Percentiles rank a stretch among this genome's conserved stretches.
Conservation (phyloP, 805 yeast genomes). For the Sugiyamaella qingdaonensis region DNA sequence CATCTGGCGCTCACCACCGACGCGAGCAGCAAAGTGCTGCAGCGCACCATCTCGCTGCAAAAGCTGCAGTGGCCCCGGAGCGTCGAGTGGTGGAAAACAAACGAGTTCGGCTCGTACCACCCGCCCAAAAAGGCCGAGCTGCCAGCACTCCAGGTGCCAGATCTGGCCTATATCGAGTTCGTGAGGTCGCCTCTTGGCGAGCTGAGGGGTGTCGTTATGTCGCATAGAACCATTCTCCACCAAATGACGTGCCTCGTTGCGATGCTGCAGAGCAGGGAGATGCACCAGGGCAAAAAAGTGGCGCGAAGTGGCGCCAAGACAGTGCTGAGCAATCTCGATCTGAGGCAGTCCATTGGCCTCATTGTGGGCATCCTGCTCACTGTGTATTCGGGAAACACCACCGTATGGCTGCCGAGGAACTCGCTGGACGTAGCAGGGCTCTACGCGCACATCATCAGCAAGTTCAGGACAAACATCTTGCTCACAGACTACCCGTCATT, state of each 20-base stretch:
- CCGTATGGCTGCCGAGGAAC: slow-evolving; percentile 73
- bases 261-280: slow-evolving; percentile 47
- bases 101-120: slow-evolving; percentile 74
- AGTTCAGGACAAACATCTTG: slow-evolving; percentile 64
- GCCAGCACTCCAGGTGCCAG: slow-evolving; percentile 70
- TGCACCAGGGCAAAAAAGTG: slow-evolving; percentile 41
- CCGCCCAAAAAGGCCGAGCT: slow-evolving; percentile 51
- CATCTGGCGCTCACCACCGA: slow-evolving; percentile 81
- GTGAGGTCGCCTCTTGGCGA: slow-evolving; percentile 88
- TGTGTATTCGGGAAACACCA: slow-evolving; percentile 76
- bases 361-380: slow-evolving; percentile 77
- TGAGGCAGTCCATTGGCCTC: slow-evolving; percentile 78
- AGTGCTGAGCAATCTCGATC: slow-evolving; percentile 61
- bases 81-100: slow-evolving; percentile 73
- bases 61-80: slow-evolving; percentile 67
- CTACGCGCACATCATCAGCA: slow-evolving; percentile 75
- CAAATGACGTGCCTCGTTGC: slow-evolving; percentile 77
- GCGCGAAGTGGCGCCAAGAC: slow-evolving; percentile 49
- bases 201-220: slow-evolving; percentile 85
- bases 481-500: slow-evolving; percentile 84
- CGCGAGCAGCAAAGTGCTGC: slow-evolving; percentile 67
- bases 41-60: slow-evolving; percentile 49
- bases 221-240: slow-evolving; percentile 81
- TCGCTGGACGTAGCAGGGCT: slow-evolving; percentile 78
- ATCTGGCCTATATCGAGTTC: slow-evolving; percentile 90